A percentile compares a stretch with the other conserved stretches of the same genome.
These are phyloP conservation scores for Dictyostelium capitatum DNA, from an alignment of 78 protist species.

Conservation along the genomic window DNA sequence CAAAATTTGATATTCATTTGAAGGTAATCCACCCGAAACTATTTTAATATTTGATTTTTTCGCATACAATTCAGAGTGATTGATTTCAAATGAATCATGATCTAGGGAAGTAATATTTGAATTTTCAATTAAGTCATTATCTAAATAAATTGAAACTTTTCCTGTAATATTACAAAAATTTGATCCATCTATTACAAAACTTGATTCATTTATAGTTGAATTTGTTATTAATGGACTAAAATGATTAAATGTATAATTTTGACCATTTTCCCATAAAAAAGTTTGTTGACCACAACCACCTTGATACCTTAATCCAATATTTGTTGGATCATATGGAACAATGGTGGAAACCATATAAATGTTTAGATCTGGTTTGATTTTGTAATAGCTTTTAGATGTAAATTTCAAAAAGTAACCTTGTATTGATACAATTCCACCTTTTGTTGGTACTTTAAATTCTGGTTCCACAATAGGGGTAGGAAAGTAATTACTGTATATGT, in stretches of 20 bases:
- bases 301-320: background rate
- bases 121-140: background rate
- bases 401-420: background rate
- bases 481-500: background rate
- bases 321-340: background rate
- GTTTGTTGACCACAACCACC: conserved; percentile 2
- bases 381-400: too few species aligned
- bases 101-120: background rate
- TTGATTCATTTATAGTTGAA: background rate
- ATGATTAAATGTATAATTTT: background rate
- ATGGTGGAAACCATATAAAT: too few species aligned
- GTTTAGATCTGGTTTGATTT: background rate
- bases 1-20: background rate
- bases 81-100: background rate
- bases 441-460: background rate
- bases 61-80: background rate
- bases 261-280: background rate
- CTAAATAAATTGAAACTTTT: background rate
- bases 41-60: too few species aligned
- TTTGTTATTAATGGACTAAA: background rate
- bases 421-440: background rate
- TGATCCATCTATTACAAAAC: background rate
- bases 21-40: background rate
- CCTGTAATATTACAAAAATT: background rate
- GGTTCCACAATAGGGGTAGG: background rate